Conservation (phyloP, 805 yeast genomes). For the Candida argentea region DNA sequence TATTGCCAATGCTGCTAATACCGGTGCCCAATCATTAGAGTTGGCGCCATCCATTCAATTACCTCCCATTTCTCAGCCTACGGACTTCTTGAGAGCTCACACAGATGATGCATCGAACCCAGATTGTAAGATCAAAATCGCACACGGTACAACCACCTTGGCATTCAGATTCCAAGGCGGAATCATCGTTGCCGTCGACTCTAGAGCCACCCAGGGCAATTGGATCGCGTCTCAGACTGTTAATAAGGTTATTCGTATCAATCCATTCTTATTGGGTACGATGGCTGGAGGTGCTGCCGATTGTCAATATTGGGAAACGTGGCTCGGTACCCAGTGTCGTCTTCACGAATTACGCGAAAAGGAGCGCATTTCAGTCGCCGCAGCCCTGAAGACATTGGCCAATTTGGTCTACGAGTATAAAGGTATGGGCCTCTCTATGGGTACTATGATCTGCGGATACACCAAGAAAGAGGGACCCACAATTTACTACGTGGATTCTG, state of each 20-base stretch:
- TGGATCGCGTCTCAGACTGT: slow-evolving; percentile 99
- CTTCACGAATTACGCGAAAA: slow-evolving; percentile 90
- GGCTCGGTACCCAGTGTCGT: slow-evolving; percentile 96
- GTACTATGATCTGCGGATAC: slow-evolving; percentile 97
- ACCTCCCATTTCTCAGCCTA: slow-evolving; percentile 83
- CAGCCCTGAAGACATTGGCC: slow-evolving; percentile 88
- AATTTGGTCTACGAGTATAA: slow-evolving; percentile 89
- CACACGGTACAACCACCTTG: slow-evolving; percentile 98
- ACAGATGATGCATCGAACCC: slow-evolving; percentile 92
- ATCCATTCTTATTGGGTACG: slow-evolving; percentile 90
- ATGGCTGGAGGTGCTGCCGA: slow-evolving; percentile 99
- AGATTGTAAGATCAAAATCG: slow-evolving; percentile 90
- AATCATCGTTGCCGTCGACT: slow-evolving; percentile 91
- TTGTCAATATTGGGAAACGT: slow-evolving; percentile 98
- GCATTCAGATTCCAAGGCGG: slow-evolving; percentile 97
- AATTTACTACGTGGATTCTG: slow-evolving; percentile 92
- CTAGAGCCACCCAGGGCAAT: slow-evolving; percentile 95
- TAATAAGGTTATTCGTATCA: slow-evolving; percentile 93
- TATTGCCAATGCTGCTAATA: slow-evolving; percentile 16
- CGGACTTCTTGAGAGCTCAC: slow-evolving; percentile 92
- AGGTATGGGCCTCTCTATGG: slow-evolving; percentile 98
- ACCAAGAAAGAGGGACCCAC: slow-evolving; percentile 94
- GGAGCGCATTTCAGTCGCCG: slow-evolving; percentile 90
- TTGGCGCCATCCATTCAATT: slow-evolving; percentile 56
- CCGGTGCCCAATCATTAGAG: slow-evolving; percentile 13